phyloP scores from a whole-genome alignment of 2,329 filamentous ascomycete genomes.

The Colletotrichum eremochloae region DNA sequence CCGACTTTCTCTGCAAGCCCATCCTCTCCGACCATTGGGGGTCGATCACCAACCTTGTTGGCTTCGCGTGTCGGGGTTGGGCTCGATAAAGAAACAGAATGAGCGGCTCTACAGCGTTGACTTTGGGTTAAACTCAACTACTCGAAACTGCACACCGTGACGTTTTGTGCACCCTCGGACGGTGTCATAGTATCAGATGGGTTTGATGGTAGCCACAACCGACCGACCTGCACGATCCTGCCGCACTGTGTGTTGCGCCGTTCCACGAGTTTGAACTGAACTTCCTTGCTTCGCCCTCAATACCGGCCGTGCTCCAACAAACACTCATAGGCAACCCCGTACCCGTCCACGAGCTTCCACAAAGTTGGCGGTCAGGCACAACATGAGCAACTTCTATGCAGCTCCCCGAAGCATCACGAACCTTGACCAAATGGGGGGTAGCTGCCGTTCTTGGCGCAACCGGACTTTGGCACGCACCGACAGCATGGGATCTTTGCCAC shows the following conservation, averaged over 20 bases:
- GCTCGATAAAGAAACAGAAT: not conserved
- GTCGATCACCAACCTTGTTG: constrained; percentile 21
- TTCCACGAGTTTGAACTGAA: constrained; percentile 23
- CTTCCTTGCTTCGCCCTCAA: not conserved
- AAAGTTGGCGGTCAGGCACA: constrained; percentile 27
- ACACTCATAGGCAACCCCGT: not conserved
- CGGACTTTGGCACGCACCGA: constrained; percentile 18
- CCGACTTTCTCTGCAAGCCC: constrained; percentile 15
- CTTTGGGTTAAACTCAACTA: constrained; percentile 21
- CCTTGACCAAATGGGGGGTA: constrained; percentile 2
- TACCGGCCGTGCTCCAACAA: not conserved
- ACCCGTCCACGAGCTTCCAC: not conserved
- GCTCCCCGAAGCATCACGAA: constrained; percentile 6
- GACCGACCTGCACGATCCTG: constrained; percentile 28
- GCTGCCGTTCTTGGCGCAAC: constrained; percentile 12
- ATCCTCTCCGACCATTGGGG: constrained; percentile 20
- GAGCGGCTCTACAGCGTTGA: constrained; percentile 13
- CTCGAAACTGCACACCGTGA: constrained; percentile 39
- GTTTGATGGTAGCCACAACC: constrained; percentile 34
- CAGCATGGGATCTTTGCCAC: constrained; percentile 29
- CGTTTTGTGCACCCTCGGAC: constrained; percentile 25
- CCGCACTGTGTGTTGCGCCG: constrained; percentile 32
- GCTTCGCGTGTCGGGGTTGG: constrained; percentile 9
- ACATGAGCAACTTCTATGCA: constrained; percentile 14
- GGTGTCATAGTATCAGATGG: constrained; percentile 39